Base-by-base conservation (phyloP, 2,329 filamentous ascomycete genomes). In the Aspergillus japonicus region DNA sequence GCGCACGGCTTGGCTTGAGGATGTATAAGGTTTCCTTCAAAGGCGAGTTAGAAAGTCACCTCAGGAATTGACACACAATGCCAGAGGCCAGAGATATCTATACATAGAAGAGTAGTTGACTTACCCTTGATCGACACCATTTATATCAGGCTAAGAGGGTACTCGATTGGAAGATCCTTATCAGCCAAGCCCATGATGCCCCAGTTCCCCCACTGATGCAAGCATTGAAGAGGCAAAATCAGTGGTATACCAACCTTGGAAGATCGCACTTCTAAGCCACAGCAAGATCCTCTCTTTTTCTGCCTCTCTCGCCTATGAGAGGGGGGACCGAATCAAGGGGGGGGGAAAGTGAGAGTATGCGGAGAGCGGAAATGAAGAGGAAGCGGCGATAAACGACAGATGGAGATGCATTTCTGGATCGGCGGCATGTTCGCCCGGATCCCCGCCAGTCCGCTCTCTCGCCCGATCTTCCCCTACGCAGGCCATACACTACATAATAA, bases 381-480 rank as follows among this genome's bases (percentile, higher is more conserved):
- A 19, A 39, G 26, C 12, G n/a, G 29, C 26, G 39, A n/a, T 44
- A 35, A 31, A 51, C 11, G 11, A 31, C 19, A 35, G 35, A 23
- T 52, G 23, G 16, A 44, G 33, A 44, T 44, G 54, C 50, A 63
- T 67, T 61, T 64, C 60, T 64, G 65, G 39, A 44, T 62, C 60
- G 52, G 63, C 61, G 58, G 61, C 56, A 51, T 44, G 54, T 44
- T 63, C 53, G 29, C 56, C 47, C 56, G 55, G 47, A 56, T 24
- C 56, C 61, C 64, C 61, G 71, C 72, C 69, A 72, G 69, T 70
- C 72, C 70, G 69, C 10, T 49, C 24, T 21, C 21, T 21, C 21
- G 21, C 21, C 31, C 44, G 29, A 51, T 48, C 56, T 47, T 56
- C 47, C 59, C 61, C 42, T 47, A 56, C 31, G 49, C 47, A 56